Evolutionary conservation across 306 rosid species (phyloP), one percentile per base, ranked within the genome.

Genomic region (Ceratonia siliqua): DNA sequence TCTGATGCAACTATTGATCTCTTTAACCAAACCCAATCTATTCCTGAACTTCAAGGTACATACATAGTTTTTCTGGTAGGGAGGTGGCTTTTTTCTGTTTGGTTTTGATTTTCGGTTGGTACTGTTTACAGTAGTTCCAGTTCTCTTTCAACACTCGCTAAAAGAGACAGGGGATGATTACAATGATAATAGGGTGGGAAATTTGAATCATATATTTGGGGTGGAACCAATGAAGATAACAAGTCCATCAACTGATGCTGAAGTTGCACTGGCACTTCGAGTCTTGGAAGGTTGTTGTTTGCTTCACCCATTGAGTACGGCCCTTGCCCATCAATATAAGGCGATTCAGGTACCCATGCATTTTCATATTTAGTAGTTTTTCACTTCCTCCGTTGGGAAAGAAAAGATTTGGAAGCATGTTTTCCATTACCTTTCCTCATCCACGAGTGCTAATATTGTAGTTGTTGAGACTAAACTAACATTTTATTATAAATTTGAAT

Each of bases 261-360:
- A 85, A 84, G 85, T 83, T 33, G 89, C 87, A 14, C 83, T 88
- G 4, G 87, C 91, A 2, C 89, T 89, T 55, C 88, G 88, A 58
- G 94, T 85, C 27, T 79, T 89, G 77, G 94, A 89, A 85, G 94
- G 94, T 1, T 89, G 91, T 75, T 89, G 94, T 72, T 82, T 89
- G 79, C 89, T 89, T 74, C 94, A 89, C 59, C 83, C 74, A 4
- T 81, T 42, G 4, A 89, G 91, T 46, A 81, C 94, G 2, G 71
- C 82, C 72, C 79, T 89, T 21, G 85, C 94, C 17, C 91, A 89
- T 83, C 88, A 74, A 24, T 82, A 87, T 79, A 85, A 87, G 27
- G 91, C 89, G 2, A 85, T 89, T 83, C 83, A 68, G 88, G 94
- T 89, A 18, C 11, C 14, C 45, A 36, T 56, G 33, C 63, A 5